Base-by-base conservation (phyloP, 805 yeast genomes). In the Hanseniaspora occidentalis region DNA sequence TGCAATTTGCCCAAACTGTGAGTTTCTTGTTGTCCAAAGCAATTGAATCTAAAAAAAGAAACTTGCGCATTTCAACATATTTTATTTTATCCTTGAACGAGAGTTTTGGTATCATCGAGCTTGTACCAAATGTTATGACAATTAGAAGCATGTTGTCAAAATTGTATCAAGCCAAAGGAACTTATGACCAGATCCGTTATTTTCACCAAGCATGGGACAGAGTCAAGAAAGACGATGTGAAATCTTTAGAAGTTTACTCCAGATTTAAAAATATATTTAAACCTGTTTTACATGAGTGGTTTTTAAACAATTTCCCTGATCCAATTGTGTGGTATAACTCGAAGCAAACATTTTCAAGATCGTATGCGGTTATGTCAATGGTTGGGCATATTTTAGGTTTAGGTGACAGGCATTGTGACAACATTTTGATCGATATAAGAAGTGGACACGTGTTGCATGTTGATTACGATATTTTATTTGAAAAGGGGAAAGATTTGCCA, bases 351-450 rank as follows among this genome's bases (percentile, higher is more conserved):
- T 94, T 73, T 54, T 77, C 84, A 0, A 67, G 94, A 41, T 77
- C 95, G 0, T 67, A 82, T 21, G 96, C 96, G 0, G 97, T 89
- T 0, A 92, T 94, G 98, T 86, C 96, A 0, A 85, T 92, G 67
- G 95, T 89, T 4, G 98, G 99, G 0, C 84, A 84, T 55, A 75
- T 92, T 36, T 67, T 92, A 21, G 98, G 98, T 7, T 68, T 92
- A 38, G 99, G 99, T 19, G 99, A 92, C 59, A 69, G 99, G 31
- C 99, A 92, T 56, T 82, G 95, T 49, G 99, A 92, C 53, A 92
- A 92, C 53, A 75, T 92, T 17, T 61, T 92, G 41, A 64, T 89
- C 29, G 71, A 78, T 50, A 79, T 79, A 45, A 71, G 68, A 33
- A 71, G 78, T 3, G 98, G 98, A 1, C 76, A 75, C 7, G 75